Conservation (phyloP, 2,329 filamentous ascomycete genomes). For the Penicillium polonicum region DNA sequence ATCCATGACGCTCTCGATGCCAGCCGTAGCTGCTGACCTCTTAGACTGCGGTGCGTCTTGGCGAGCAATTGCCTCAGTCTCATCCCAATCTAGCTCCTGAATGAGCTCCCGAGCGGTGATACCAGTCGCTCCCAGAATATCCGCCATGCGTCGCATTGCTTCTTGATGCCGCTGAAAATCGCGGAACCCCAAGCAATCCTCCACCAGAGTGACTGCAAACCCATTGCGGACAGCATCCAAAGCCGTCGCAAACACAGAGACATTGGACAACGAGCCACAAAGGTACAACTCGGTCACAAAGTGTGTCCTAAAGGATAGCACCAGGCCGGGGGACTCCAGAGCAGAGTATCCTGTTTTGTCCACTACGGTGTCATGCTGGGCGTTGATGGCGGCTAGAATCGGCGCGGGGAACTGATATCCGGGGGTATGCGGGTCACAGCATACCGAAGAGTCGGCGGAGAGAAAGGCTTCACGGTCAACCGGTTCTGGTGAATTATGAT, state of each 20-base stretch:
- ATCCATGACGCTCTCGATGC: slow-evolving; percentile 38
- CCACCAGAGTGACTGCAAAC: slow-evolving; percentile 78
- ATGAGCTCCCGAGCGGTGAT: slow-evolving; percentile 62
- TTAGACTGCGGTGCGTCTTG: slow-evolving; percentile 16
- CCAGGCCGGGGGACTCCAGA: slow-evolving; percentile 70
- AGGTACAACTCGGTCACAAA: slow-evolving; percentile 88
- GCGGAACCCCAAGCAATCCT: slow-evolving; percentile 85
- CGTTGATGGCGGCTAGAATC: slow-evolving; percentile 51
- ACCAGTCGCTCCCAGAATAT: slow-evolving; percentile 71
- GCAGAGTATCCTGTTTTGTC: slow-evolving; percentile 85
- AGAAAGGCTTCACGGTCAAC: slow-evolving; percentile 47
- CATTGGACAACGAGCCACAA: slow-evolving; percentile 80
- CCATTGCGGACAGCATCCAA: slow-evolving; percentile 87
- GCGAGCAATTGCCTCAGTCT: slow-evolving; percentile 40
- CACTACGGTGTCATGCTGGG: slow-evolving; percentile 53
- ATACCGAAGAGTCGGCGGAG: slow-evolving; percentile 33
- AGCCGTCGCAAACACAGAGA: slow-evolving; percentile 87
- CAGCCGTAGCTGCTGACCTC: slow-evolving; percentile 25
- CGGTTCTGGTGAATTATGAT: slow-evolving; percentile 21
- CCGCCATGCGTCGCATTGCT: slow-evolving; percentile 68
- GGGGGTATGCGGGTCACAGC: slow-evolving; percentile 41
- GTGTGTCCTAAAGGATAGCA: slow-evolving; percentile 75
- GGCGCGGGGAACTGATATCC: slow-evolving; percentile 53
- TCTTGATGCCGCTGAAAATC: slow-evolving; percentile 66
- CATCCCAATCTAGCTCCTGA: slow-evolving; percentile 44